Base-by-base conservation (phyloP, 768 basidiomycete species). In the Phaeolepiota aurea region DNA sequence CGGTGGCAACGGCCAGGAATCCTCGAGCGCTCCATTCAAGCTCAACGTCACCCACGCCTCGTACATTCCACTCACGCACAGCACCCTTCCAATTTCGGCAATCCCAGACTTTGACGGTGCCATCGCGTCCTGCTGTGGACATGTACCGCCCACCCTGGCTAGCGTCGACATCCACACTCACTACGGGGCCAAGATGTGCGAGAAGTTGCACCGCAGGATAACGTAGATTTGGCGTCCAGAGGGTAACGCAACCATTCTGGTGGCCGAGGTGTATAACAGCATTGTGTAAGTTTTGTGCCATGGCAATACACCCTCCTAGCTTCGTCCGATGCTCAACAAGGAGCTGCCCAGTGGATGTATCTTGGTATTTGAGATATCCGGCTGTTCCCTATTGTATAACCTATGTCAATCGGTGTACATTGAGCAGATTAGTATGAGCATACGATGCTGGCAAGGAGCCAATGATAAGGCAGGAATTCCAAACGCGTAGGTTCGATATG, bases 261-360 rank as follows among this genome's bases (percentile, higher is more conserved):
- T 98, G 94, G 0, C 96, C 96, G 7, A 96, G 77, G 46, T 96
- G 80, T 41, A 97, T 83, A 46, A 98, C 89, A 10, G 91, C 96
- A 58, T 85, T 93, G 64, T 97, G 92, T 12, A 68, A 58, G 55
- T 96, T 97, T 68, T 97, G 92, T 0, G 87, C 68, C 80, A 99
- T 87, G 28, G 86, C 76, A 22, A 65, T 72, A 51, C 87, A 90
- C 5, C 83, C 74, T 2, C 96, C 93, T 18, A 94, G 73, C 54
- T 88, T 90, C 5, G 92, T 94, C 15, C 89, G 81, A 58, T 94
- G 89, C 55, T 89, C 82, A 25, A 79, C 77, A 22, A 98, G 68
- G 28, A 96, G 70, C 41, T 79, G 72, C 10, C 96, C 96, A 0
- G 91, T 98, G 3, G 94, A 91, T 0, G 89, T 93, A 55, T 99